A percentile compares a stretch with the other conserved stretches of the same genome.
Conservation (phyloP, 2,329 filamentous ascomycete species). For the Talaromyces piceae region DNA sequence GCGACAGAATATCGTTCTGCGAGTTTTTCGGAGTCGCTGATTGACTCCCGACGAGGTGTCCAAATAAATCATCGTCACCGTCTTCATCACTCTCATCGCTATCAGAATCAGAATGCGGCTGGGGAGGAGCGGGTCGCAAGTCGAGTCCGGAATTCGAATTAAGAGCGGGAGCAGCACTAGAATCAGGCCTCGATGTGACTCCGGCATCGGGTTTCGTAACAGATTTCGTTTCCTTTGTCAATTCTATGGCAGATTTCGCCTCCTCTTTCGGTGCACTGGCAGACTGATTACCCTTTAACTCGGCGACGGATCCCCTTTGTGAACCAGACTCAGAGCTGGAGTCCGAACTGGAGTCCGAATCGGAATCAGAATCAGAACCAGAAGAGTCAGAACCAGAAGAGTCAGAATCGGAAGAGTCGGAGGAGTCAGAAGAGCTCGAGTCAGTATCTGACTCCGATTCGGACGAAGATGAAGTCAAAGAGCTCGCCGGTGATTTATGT, state of each 20-base stretch:
- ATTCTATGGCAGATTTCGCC: no score
- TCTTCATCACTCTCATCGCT: not conserved
- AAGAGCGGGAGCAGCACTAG: no score
- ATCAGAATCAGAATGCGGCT: not conserved
- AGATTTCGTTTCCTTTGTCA: no score
- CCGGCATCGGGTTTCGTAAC: no score
- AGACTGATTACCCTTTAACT: no score
- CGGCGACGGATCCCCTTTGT: no score
- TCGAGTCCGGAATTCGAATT: not conserved
- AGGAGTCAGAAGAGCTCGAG: slow-evolving; percentile 7
- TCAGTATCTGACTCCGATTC: slow-evolving; percentile 3
- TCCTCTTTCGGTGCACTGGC: no score
- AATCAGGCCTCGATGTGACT: no score
- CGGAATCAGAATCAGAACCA: not conserved
- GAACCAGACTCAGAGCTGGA: no score
- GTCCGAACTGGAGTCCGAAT: not conserved
- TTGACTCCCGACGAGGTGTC: not conserved
- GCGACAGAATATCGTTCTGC: not conserved
- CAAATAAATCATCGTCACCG: not conserved
- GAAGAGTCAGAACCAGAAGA: slow-evolving; percentile 14
- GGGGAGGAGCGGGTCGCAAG: not conserved
- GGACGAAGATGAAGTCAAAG: slow-evolving; percentile 1
- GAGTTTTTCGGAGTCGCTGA: not conserved
- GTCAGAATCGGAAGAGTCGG: not conserved
- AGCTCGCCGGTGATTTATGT: not conserved